A percentile compares a stretch with the other conserved stretches of the same genome.
phyloP scores from a whole-genome alignment of 2,329 filamentous ascomycete genomes.

The Sporothrix curviconia region DNA sequence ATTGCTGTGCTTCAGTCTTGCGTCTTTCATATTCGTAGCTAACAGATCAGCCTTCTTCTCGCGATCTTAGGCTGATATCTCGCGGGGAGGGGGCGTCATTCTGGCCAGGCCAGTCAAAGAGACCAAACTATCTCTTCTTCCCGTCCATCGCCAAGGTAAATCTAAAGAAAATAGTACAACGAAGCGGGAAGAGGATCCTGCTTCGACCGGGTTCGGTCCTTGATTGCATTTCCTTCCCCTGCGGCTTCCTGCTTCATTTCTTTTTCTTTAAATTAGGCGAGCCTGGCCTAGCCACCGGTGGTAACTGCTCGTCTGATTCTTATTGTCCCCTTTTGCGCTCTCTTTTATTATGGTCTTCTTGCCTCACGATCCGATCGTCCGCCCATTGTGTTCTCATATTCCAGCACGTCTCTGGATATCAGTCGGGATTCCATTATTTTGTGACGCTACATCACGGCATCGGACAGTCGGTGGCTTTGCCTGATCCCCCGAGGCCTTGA shows the following conservation, averaged over 20 bases:
- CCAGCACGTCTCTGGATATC: background rate
- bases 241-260: background rate
- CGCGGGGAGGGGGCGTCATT: too few relatives aligned
- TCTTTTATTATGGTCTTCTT: background rate
- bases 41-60: too few relatives aligned
- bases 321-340: background rate
- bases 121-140: too few relatives aligned
- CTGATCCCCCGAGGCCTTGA: too few relatives aligned
- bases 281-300: background rate
- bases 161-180: background rate
- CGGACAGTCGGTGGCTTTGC: background rate
- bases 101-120: too few relatives aligned
- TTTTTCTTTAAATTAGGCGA: background rate
- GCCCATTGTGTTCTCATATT: background rate
- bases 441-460: background rate
- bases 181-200: background rate
- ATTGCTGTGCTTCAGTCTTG: too few relatives aligned
- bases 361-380: background rate
- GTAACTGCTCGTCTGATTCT: background rate
- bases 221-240: background rate
- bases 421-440: background rate
- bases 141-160: background rate
- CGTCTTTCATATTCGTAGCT: too few relatives aligned
- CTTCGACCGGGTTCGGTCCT: too few relatives aligned
- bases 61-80: background rate